Evolutionary conservation across 805 yeast genomes (phyloP), one percentile per base, ranked within the genome.

Genomic region (Schizosaccharomyces lindneri): DNA sequence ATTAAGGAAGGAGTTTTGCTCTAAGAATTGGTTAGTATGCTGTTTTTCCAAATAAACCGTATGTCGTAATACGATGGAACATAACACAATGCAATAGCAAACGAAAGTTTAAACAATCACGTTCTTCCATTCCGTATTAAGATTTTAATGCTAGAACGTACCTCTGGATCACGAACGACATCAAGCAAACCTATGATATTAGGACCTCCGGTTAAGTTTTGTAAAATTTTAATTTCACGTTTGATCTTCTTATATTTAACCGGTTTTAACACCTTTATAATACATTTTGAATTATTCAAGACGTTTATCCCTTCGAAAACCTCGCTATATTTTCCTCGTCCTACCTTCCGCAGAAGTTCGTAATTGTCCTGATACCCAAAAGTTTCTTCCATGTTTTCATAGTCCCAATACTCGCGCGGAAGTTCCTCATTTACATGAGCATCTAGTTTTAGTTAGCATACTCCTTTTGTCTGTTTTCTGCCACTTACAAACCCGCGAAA

Each of bases 301-400:
- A 85, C 74, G 69, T 85, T 83, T 55, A 83, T 77, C 36, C 95
- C 96, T 70, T 82, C 84, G 70, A 89, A 89, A 39, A 89, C 97
- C 71, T 89, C 97, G n/a, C 94, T 84, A 73, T 88, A 89, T 74
- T 87, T 89, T 31, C 97, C 97, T 63, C 95, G 79, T 15, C 97
- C 97, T 21, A 89, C 83, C 72, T 88, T 87, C 64, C 78, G 77
- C 62, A 85, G 79, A 64, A 89, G 84, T 70, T 89, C 97, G 69
- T 84, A 84, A 68, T 80, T 73, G 61, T 73, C 72, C 62, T 78
- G 78, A 5, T 75, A 69, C 1, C 85, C 83, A 86, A 86, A 83
- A 55, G 77, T 77, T 41, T 83, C 77, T 13, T 76, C 73, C 43
- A 78, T 74, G 64, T 81, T 82, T 65, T 85, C 95, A 69, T 87